Base-by-base conservation (phyloP, 208 protist genomes). In the Zelonia costaricensis region DNA sequence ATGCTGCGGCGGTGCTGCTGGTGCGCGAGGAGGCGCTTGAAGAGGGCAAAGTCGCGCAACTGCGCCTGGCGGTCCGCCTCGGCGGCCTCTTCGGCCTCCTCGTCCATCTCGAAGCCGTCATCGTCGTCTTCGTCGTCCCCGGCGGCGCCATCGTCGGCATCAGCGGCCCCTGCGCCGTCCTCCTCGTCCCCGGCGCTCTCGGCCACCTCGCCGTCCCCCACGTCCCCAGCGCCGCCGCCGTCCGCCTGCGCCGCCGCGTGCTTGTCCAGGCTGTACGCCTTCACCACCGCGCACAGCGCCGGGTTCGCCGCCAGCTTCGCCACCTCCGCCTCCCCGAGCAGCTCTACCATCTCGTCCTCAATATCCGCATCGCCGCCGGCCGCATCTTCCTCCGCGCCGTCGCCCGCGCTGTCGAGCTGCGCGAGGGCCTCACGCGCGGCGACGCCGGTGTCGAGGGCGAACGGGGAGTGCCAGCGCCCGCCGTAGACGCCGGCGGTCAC, bases 401-500 rank as follows among this genome's bases (percentile, higher is more conserved):
- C 42, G n/a, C 31, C n/a, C 52, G 20, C 30, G 18, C n/a, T n/a
- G n/a, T n/a, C n/a, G n/a, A n/a, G n/a, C 13, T 27, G 49, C 22
- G 27, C 15, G 4, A 61, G 51, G 12, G 44, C 55, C 7, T 51
- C 64, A 25, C 51, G 47, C 9, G 59, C 57, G 18, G 54, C 67
- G 16, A 55, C 36, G n/a, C 38, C 49, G 6, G 55, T 62, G 38
- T 74, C 42, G 38, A 74, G 49, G 43, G 73, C 60, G 38, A 76
- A 72, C 12, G 74, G 61, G 4, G 79, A 74, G 8, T 79, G 69
- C 42, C 65, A 68, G 16, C 70, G 65, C 15, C 54, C 72, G 10
- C 39, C 47, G 43, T 76, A 68, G 49, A 80, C 77, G 22, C 81
- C 81, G 23, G 78, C 74, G 16, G 65, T 74, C 20, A 64, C 57